Percentiles rank a stretch among this genome's conserved stretches.
These are phyloP conservation scores for Mycosarcoma maydis DNA, from an alignment of 1,284 basidiomycete species.

Conservation along the genomic window DNA sequence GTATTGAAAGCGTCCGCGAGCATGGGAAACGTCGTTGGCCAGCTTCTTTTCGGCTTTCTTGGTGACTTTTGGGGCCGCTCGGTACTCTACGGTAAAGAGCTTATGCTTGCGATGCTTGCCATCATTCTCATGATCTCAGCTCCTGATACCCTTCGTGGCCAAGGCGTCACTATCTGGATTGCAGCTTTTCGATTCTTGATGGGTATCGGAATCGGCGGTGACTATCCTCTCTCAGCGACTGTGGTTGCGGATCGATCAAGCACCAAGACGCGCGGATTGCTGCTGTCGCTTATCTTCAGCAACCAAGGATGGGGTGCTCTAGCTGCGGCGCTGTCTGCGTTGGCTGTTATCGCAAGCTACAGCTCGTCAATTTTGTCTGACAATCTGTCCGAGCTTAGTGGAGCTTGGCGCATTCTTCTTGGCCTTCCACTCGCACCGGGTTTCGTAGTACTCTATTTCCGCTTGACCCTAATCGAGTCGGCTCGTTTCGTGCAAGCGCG, in stretches of 20 bases:
- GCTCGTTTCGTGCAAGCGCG: constrained; percentile 83
- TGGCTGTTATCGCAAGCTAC: constrained; percentile 76
- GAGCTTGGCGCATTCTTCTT: constrained; percentile 59
- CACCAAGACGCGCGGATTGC: constrained; percentile 34
- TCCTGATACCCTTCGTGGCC: constrained; percentile 40
- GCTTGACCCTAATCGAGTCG: constrained; percentile 68
- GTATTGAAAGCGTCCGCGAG: constrained; percentile 54
- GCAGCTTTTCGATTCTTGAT: constrained; percentile 42
- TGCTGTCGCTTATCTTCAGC: constrained; percentile 67
- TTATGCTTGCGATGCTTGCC: constrained; percentile 49
- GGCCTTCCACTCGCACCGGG: constrained; percentile 50
- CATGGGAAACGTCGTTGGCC: constrained; percentile 54
- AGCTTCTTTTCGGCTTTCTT: constrained; percentile 46
- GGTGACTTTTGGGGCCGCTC: constrained; percentile 50
- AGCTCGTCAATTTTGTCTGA: constrained; percentile 68
- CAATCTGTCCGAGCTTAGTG: constrained; percentile 34
- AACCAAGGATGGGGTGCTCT: constrained; percentile 56
- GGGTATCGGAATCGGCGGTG: constrained; percentile 74
- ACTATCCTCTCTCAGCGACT: constrained; percentile 77
- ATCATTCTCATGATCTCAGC: constrained; percentile 52
- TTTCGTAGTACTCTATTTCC: constrained; percentile 69
- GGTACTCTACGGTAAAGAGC: constrained; percentile 54
- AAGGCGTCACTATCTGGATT: constrained; percentile 48
- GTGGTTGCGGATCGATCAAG: constrained; percentile 49
- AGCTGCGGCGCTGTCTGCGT: constrained; percentile 73